A percentile compares a stretch with the other conserved stretches of the same genome.
Conservation (phyloP, 805 yeast species). For the Dipodascopsis uninucleata region DNA sequence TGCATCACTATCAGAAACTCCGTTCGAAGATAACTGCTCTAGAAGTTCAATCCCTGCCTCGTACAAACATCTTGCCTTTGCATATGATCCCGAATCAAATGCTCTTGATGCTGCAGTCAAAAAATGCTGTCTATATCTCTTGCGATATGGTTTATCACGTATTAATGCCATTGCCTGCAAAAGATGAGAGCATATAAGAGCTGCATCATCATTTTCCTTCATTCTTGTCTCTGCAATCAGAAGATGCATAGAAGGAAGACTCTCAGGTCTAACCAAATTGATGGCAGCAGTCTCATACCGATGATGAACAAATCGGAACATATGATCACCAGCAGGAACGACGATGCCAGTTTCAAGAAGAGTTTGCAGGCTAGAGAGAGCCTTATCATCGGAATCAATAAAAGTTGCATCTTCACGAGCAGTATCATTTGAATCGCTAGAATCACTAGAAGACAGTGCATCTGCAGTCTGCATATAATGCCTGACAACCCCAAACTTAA, state of each 20-base stretch:
- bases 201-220: slow-evolving; percentile 12
- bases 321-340: slow-evolving; percentile 2
- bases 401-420: slow-evolving; percentile 9
- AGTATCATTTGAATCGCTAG: slow-evolving; percentile 9
- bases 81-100: slow-evolving; percentile 13
- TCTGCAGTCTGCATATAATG: slow-evolving; percentile 12
- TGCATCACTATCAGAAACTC: slow-evolving; percentile 13
- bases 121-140: slow-evolving; percentile 18
- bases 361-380: slow-evolving; percentile 24
- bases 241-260: slow-evolving; percentile 19
- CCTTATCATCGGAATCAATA: slow-evolving; percentile 21
- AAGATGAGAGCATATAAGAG: slow-evolving; percentile 19
- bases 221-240: slow-evolving; percentile 20
- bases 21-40: slow-evolving; percentile 17
- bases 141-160: slow-evolving; percentile 12
- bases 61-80: slow-evolving; percentile 13
- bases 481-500: slow-evolving; percentile 22
- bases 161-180: slow-evolving; percentile 16
- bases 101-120: slow-evolving; percentile 13
- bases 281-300: slow-evolving; percentile 16
- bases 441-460: slow-evolving; percentile 20
- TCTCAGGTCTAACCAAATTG: slow-evolving; percentile 11
- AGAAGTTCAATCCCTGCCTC: slow-evolving; percentile 15
- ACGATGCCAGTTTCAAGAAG: slow-evolving; percentile 19
- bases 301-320: slow-evolving; percentile 15